Base-by-base conservation (phyloP, 1,139 yeast genomes). In the Geotrichum citri-aurantii region DNA sequence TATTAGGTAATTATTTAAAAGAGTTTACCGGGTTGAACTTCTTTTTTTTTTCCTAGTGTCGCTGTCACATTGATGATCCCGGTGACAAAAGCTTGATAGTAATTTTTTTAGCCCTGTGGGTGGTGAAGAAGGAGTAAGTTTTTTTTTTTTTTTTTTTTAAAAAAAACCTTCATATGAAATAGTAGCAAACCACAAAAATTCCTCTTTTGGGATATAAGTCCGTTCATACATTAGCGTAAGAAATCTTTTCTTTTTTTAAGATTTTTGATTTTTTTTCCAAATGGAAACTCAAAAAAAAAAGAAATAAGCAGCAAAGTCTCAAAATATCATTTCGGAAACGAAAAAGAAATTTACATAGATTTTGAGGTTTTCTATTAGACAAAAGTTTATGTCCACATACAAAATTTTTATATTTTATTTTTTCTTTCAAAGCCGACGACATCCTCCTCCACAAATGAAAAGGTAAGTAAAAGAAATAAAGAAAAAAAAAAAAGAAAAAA, bases 381-480 rank as follows among this genome's bases (percentile, higher is more conserved):
- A 4, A 26, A 26, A 26, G 19, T n/a, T n/a, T n/a, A n/a, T n/a
- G n/a, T n/a, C n/a, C n/a, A n/a, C n/a, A 14, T 12, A 14, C 11
- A 37, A 37, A 37, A n/a, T 12, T 37, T 37, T 14, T 5, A 11
- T 27, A 10, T 49, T 49, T 49, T 29, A 19, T n/a, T 27, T 48
- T 48, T 26, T 27, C 27, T 48, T 26, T 19, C 31, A 49, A 23
- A 49, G 33, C 23, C 37, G 23, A 19, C 33, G 17, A 29, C 37
- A 3, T 46, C 52, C 33, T 31, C 44, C 52, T 50, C 46, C 44
- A 48, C 31, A 48, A 27, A 26, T 17, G 37, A 48, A 48, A 48
- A 26, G 17, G 23, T 37, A 27, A 26, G 4, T 21, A 48, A 27
- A 48, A 48, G 17, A 48, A 11, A 23, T 24, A 27, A 48, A 48